Evolutionary conservation across 306 rosid species (phyloP), one percentile per base, ranked within the genome.

Genomic region (Castanea crenata): DNA sequence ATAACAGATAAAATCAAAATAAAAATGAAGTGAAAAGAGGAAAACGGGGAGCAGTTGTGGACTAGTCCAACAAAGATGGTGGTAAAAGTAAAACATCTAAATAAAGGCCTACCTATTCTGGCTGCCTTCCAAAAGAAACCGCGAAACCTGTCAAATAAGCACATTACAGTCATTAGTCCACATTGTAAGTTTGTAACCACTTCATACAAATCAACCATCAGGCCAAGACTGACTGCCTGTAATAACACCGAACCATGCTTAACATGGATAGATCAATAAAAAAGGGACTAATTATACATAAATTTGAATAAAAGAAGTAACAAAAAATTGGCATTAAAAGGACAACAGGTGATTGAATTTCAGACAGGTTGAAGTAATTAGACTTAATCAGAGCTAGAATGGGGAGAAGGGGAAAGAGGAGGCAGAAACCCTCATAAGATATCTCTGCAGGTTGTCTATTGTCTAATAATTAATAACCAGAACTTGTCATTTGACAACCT

Each of bases 61-160:
- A 77, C 46, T 49, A 49, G 56, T 23, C 16, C 52, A 35, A 69
- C 61, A 12, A 58, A 69, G 20, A 14, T 67, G 51, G 6, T 63
- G 35, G 78, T 46, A 67, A 75, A 71, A 58, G 78, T 46, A 67
- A 75, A 71, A 58, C 46, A 81, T 63, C 62, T 8, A 73, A 58
- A 44, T 61, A 70, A 68, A 74, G 73, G 57, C 71, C 58, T 79
- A 90, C 94, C 91, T 79, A 88, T 85, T 80, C 94, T 85, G 46
- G 92, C 94, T 2, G 94, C 92, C 81, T 90, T 90, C 94, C 94
- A 90, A 77, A 90, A 90, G 87, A 90, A 90, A 82, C 91, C 92
- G 16, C 89, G 87, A 73, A 90, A 90, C 79, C 94, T 90, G 92
- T 76, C 29, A 38, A 18, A 14, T 78, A 75, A 74, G 80, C 79